These are phyloP conservation scores for Phoma sp. DNA, from an alignment of 2,329 filamentous ascomycete species.

Conservation along the genomic window DNA sequence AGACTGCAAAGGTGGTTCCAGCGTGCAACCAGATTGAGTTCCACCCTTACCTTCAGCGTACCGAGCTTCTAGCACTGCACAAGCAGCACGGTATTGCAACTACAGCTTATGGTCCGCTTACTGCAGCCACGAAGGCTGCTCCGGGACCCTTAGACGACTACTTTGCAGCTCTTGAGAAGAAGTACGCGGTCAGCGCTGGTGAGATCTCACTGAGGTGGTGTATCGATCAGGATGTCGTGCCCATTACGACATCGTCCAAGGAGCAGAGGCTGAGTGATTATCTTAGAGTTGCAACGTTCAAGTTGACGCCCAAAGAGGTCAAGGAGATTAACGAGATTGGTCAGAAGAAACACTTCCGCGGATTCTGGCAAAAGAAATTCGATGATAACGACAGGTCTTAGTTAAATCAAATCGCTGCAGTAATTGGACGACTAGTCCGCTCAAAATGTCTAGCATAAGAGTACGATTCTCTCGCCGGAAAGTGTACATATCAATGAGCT, in stretches of 20 bases:
- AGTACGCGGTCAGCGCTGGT: constrained; percentile 64
- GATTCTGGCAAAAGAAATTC: constrained; percentile 64
- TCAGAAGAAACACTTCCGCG: constrained; percentile 65
- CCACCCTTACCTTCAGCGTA: constrained; percentile 71
- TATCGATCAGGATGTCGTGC: constrained; percentile 64
- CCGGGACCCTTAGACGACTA: constrained; percentile 62
- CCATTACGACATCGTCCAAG: constrained; percentile 66
- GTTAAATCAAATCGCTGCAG: not conserved
- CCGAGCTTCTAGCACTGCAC: constrained; percentile 61
- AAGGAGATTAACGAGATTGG: constrained; percentile 57
- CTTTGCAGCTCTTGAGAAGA: constrained; percentile 60
- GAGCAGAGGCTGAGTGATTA: constrained; percentile 66
- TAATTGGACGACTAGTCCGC: too few relatives aligned
- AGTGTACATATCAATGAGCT: too few relatives aligned
- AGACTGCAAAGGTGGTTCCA: constrained; percentile 61
- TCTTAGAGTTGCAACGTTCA: constrained; percentile 61
- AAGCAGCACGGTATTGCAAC: constrained; percentile 57
- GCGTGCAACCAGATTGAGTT: constrained; percentile 73
- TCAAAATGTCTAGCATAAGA: too few relatives aligned
- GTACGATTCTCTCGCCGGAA: too few relatives aligned
- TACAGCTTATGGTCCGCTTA: constrained; percentile 54
- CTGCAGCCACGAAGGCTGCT: constrained; percentile 60
- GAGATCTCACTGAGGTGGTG: constrained; percentile 66
- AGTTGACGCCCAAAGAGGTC: constrained; percentile 64
- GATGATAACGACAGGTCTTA: constrained; percentile 58